A percentile compares a stretch with the other conserved stretches of the same genome.
These are phyloP conservation scores for Dissoconium aciculare DNA, from an alignment of 2,329 filamentous ascomycete genomes.

Conservation along the genomic window DNA sequence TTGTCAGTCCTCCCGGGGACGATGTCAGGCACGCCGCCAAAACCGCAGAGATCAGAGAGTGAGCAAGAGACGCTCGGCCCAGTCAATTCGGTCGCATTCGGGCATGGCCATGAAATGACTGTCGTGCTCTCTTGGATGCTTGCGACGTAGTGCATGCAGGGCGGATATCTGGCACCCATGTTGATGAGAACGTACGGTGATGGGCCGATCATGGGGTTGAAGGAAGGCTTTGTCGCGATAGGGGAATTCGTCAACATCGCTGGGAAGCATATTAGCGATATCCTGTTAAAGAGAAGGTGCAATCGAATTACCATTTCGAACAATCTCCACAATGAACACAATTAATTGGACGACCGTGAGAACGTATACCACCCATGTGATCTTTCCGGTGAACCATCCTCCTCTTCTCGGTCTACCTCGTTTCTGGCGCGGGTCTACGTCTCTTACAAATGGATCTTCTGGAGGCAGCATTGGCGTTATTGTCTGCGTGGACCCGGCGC, in stretches of 20 bases:
- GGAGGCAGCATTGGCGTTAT: constrained; percentile 27
- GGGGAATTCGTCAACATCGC: constrained; percentile 62
- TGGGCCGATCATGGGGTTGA: constrained; percentile 96
- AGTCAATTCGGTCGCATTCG: constrained; percentile 52
- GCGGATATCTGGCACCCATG: constrained; percentile 84
- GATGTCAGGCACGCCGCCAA: constrained; percentile 52
- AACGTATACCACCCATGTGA: constrained; percentile 70
- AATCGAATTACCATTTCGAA: constrained; percentile 56
- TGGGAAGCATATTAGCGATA: no score
- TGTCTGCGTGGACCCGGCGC: constrained; percentile 25
- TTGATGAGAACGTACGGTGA: constrained; percentile 84
- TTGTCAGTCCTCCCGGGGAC: not conserved
- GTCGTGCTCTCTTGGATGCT: constrained; percentile 39
- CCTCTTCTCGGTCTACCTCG: constrained; percentile 23
- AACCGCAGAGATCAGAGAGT: constrained; percentile 70
- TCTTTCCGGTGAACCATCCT: constrained; percentile 41
- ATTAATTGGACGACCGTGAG: constrained; percentile 62
- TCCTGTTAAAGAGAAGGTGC: no score
- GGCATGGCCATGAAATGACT: constrained; percentile 57
- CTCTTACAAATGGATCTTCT: constrained; percentile 25
- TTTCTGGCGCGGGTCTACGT: constrained; percentile 16
- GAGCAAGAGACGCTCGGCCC: constrained; percentile 47
- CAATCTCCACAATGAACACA: constrained; percentile 81
- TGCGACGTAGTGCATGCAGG: constrained; percentile 80
- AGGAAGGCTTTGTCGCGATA: constrained; percentile 64